Evolutionary conservation across 169 alveolate genomes (phyloP), one percentile per base, ranked within the genome.

Genomic region (Neospora caninum): DNA sequence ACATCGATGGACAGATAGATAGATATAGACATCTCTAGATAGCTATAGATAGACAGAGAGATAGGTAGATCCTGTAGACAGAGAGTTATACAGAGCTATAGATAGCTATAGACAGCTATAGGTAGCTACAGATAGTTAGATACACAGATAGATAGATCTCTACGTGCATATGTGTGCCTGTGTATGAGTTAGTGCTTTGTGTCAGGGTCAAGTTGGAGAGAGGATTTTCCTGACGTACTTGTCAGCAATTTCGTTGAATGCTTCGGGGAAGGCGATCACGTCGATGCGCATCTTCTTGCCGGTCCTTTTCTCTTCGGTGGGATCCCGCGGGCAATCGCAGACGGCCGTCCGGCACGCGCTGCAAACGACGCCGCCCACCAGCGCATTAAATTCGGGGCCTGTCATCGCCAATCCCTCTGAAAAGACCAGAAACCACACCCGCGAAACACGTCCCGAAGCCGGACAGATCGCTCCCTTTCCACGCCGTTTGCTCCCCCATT

Each of bases 211-310:
- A n/a, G n/a, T 49, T 49, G 58, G 13, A 49, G 13, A 49, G 58
- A 49, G 13, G 58, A 7, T 4, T 49, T 13, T 4, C 53, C 0
- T 36, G 0, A 22, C 93, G 41, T 45, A 91, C 94, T 91, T 89
- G 29, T 94, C 84, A 49, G 91, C 89, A 13, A 97, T 95, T 27
- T 82, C 29, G 42, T 88, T 96, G 93, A 97, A 97, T 29, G 92
- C 97, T 36, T 97, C 98, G 70, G 95, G 92, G 78, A 97, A 97
- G 38, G 94, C 95, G 70, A 97, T 97, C 42, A 94, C 96, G 88
- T 98, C 98, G 0, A 91, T 86, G 54, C 97, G 94, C 36, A 95
- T 43, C 69, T 93, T 96, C 73, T 94, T 94, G 34, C 95, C 94
- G 53, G 80, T 69, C 70, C 87, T 70, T 18, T 93, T 94, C 41